phyloP scores from a whole-genome alignment of 2,329 filamentous ascomycete species.

The Talaromyces sp. region DNA sequence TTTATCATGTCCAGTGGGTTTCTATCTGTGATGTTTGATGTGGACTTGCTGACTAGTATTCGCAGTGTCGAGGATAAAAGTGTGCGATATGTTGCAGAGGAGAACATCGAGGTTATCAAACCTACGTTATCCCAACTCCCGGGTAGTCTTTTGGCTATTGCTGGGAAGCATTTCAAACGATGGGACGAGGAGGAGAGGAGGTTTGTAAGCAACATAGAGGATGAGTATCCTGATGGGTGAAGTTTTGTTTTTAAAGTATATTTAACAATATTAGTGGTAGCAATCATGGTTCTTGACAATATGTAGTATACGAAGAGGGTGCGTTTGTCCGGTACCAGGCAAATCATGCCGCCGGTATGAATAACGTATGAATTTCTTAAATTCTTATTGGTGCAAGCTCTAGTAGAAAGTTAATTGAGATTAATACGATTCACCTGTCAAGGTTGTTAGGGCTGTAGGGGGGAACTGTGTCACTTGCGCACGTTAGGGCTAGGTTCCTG shows the following conservation, averaged over 20 bases:
- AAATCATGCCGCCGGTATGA: neutral
- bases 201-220: constrained; percentile 78
- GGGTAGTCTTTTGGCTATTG: constrained; percentile 54
- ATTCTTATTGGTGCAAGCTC: too few relatives aligned
- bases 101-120: constrained; percentile 66
- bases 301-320: neutral
- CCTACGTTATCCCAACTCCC: constrained; percentile 49
- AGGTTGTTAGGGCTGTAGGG: neutral
- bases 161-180: constrained; percentile 82
- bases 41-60: constrained; percentile 4
- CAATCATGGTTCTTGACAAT: neutral
- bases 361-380: neutral
- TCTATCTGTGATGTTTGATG: neutral
- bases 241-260: neutral
- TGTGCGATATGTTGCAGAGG: constrained; percentile 71
- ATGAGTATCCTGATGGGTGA: constrained; percentile 83
- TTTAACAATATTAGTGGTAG: neutral
- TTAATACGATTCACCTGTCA: neutral
- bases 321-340: neutral
- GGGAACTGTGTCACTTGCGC: neutral
- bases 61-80: constrained; percentile 61
- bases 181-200: constrained; percentile 63
- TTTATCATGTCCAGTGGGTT: constrained; percentile 82
- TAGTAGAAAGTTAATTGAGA: too few relatives aligned
- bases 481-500: neutral